Evolutionary conservation across 192 early-diverging fungal species (phyloP).

Genomic region (Coemansia sp.): DNA sequence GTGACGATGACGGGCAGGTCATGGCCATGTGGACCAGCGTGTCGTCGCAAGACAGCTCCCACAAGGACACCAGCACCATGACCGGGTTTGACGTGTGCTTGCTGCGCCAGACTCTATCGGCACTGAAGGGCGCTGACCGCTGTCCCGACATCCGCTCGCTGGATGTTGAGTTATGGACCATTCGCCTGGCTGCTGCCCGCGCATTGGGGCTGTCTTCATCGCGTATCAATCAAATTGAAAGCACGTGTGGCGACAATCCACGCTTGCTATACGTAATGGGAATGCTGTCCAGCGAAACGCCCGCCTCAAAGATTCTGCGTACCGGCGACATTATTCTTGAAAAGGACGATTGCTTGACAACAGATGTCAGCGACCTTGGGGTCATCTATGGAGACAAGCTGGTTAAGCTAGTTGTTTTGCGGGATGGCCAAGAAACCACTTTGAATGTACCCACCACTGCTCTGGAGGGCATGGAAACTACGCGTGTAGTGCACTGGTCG

Average conservation of each 20-base stretch:
- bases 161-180: constrained; percentile 68
- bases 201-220: constrained; percentile 60
- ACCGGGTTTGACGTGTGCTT: constrained; percentile 45
- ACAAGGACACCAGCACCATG: constrained; percentile 65
- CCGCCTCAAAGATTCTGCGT: constrained; percentile 54
- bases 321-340: constrained; percentile 69
- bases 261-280: constrained; percentile 60
- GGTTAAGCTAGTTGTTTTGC: constrained; percentile 63
- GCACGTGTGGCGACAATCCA: constrained; percentile 47
- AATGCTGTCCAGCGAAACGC: constrained; percentile 53
- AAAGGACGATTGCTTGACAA: constrained; percentile 57
- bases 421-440: constrained; percentile 66
- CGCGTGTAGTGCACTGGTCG: constrained; percentile 77
- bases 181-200: constrained; percentile 67
- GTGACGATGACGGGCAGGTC: constrained; percentile 56
- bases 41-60: constrained; percentile 65
- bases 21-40: constrained; percentile 69
- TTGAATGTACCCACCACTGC: constrained; percentile 66
- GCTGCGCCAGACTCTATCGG: constrained; percentile 46
- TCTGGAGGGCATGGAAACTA: constrained; percentile 61
- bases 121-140: constrained; percentile 45
- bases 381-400: constrained; percentile 51
- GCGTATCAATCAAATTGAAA: constrained; percentile 58
- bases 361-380: constrained; percentile 60
- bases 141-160: constrained; percentile 57